phyloP scores from a whole-genome alignment of 176 grass and related monocot species.

The Lolium rigidum region DNA sequence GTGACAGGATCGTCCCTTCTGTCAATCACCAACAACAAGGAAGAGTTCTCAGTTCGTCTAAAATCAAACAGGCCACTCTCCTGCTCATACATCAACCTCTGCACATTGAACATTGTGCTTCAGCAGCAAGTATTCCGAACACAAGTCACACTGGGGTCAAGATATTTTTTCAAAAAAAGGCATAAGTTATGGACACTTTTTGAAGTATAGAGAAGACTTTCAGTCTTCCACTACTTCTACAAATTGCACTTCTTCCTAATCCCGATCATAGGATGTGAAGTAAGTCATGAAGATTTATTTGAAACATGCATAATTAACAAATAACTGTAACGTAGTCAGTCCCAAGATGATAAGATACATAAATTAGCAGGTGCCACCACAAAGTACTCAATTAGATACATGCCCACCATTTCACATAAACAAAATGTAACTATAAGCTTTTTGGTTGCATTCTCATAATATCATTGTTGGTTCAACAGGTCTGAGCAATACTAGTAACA shows the following conservation, averaged over 20 bases:
- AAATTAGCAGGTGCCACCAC: neutral
- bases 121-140: constrained; percentile 28
- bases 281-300: neutral
- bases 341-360: neutral
- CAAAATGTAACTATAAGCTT: constrained; percentile 6
- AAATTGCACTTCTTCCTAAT: constrained; percentile 33
- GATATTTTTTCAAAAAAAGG: neutral
- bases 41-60: constrained; percentile 89
- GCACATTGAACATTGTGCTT: constrained; percentile 50
- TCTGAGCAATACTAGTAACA: neutral
- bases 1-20: constrained; percentile 98
- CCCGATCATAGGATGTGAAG: neutral
- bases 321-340: constrained; percentile 28
- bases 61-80: constrained; percentile 98
- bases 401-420: neutral
- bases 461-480: constrained; percentile 26
- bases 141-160: constrained; percentile 8
- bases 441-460: constrained; percentile 3
- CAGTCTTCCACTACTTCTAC: constrained; percentile 12
- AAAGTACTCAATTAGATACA: constrained; percentile 1
- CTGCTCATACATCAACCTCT: constrained; percentile 99
- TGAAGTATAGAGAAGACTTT: constrained; percentile 3
- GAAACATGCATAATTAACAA: constrained; percentile 8
- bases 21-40: constrained; percentile 85
- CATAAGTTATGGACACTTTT: neutral